A percentile compares a stretch with the other conserved stretches of the same genome.
Conservation (phyloP, 129 eudicot species). For the Escallonia herrerae region DNA sequence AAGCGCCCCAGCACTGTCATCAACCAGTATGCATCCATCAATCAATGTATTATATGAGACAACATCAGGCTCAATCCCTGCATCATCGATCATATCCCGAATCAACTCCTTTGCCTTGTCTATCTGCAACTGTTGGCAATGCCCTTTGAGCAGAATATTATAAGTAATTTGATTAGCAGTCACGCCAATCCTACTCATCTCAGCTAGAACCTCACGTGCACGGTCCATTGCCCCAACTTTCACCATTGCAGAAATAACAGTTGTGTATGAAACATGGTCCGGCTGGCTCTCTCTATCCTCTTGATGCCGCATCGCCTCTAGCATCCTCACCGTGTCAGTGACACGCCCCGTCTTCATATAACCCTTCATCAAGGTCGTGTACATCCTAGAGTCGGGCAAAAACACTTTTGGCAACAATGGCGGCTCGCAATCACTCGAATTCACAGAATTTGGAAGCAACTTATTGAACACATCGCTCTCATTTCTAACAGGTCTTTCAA, state of each 20-base stretch:
- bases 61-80: slow-evolving; percentile 77
- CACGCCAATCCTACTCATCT: slow-evolving; percentile 61
- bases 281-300: slow-evolving; percentile 67
- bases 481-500: slow-evolving; percentile 6
- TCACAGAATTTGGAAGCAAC: slow-evolving; percentile 51
- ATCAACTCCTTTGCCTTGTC: slow-evolving; percentile 62
- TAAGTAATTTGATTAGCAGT: slow-evolving; percentile 74
- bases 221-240: slow-evolving; percentile 76
- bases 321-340: slow-evolving; percentile 68
- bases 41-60: slow-evolving; percentile 85
- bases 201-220: slow-evolving; percentile 69
- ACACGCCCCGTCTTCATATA: slow-evolving; percentile 88
- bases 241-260: slow-evolving; percentile 81
- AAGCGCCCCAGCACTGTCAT: slow-evolving; percentile 90
- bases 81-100: slow-evolving; percentile 47
- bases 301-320: slow-evolving; percentile 87
- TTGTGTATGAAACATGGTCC: slow-evolving; percentile 85
- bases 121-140: slow-evolving; percentile 85
- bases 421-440: slow-evolving; percentile 38
- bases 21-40: slow-evolving; percentile 83
- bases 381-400: slow-evolving; percentile 68
- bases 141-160: slow-evolving; percentile 83
- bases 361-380: slow-evolving; percentile 93
- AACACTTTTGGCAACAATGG: slow-evolving; percentile 51
- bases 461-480: slow-evolving; percentile 50